Evolutionary conservation across 2,329 filamentous ascomycete species (phyloP), one percentile per base, ranked within the genome.

Genomic region (Venturia pyrina): DNA sequence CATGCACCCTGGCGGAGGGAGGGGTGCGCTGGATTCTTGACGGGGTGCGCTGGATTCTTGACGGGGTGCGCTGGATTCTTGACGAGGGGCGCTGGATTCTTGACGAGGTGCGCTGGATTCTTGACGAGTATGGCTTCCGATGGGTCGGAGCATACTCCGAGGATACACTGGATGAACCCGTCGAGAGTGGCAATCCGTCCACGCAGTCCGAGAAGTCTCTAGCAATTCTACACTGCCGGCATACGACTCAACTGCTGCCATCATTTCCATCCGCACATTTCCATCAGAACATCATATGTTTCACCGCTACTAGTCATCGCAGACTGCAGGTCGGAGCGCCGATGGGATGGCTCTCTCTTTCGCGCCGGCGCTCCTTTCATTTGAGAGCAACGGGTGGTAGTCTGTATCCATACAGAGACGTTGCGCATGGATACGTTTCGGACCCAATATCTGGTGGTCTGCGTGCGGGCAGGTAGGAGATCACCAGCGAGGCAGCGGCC

Each of bases 391-490:
- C 24, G 21, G 48, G 48, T 17, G 19, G 46, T 56, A 56, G 24
- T 56, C 19, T 48, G 48, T 53, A 28, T 53, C 37, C 32, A n/a
- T 59, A 8, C 32, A 59, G 11, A 59, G 53, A 53, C 48, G 48
- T 53, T 53, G 53, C 32, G 53, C 53, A 59, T 59, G 53, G 28
- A 59, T 34, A 11, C 10, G 53, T 59, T 59, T 59, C 53, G 53
- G 53, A n/a, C n/a, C n/a, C n/a, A n/a, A n/a, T n/a, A n/a, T n/a
- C n/a, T 48, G 5, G 32, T 57, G 53, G 48, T 50, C 11, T 37
- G 28, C 2, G 53, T 5, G 53, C 28, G 53, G 32, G 32, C 53
- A 37, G 24, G 50, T 34, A 34, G 50, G 6, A 10, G 28, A 32
- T 17, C n/a, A 34, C 24, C n/a, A n/a, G n/a, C n/a, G n/a, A n/a